phyloP scores from a whole-genome alignment of 164 flowering plant species.

The Kingdonia uniflora region DNA sequence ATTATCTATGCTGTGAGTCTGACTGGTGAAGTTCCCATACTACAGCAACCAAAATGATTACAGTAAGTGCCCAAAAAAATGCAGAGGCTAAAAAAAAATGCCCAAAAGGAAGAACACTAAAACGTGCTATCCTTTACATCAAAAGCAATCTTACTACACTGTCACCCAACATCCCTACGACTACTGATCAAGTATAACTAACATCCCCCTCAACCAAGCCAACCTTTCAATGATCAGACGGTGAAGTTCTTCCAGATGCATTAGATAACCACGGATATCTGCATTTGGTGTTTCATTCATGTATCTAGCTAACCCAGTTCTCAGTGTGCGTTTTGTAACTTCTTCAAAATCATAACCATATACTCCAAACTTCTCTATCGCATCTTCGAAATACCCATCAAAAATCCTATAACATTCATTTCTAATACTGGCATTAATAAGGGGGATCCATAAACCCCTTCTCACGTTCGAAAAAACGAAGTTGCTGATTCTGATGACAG shows the following conservation, averaged over 20 bases:
- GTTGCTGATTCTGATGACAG: no score
- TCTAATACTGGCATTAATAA: neutral
- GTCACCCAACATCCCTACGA: neutral
- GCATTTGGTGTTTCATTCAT: slow-evolving; percentile 12
- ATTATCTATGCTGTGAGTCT: no score
- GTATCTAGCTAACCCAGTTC: slow-evolving; percentile 15
- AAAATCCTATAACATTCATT: slow-evolving; percentile 14
- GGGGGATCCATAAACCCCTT: neutral
- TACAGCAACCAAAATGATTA: no score
- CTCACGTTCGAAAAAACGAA: no score
- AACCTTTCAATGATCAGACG: slow-evolving; percentile 13
- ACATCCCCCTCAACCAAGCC: slow-evolving; percentile 10
- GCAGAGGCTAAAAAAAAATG: no score
- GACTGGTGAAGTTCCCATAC: no score
- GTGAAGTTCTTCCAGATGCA: slow-evolving; percentile 19
- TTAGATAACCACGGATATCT: slow-evolving; percentile 8
- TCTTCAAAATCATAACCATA: slow-evolving; percentile 6
- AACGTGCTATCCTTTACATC: no score
- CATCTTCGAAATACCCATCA: slow-evolving; percentile 13
- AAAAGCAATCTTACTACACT: no score
- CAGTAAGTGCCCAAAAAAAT: no score
- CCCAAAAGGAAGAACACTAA: no score
- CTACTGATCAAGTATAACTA: neutral
- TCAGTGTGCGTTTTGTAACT: slow-evolving; percentile 7
- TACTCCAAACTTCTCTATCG: slow-evolving; percentile 15